phyloP scores from a whole-genome alignment of 2,329 filamentous ascomycete genomes.

The Cladophialophora exuberans region DNA sequence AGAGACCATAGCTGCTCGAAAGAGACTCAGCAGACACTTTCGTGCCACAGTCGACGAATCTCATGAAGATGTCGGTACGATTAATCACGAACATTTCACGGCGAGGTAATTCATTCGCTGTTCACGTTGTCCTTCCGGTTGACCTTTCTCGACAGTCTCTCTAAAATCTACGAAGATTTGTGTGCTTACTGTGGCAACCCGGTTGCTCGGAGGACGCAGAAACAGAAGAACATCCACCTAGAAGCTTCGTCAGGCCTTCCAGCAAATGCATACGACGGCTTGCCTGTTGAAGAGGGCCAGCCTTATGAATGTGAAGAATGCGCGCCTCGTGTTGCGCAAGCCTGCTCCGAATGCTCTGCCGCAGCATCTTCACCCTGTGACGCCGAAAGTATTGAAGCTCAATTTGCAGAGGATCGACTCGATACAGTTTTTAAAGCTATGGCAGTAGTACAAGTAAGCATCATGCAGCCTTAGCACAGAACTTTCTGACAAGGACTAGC shows the following conservation, averaged over 20 bases:
- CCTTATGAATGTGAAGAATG: neutral
- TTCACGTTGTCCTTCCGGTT: neutral
- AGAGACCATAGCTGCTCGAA: slow-evolving; percentile 35
- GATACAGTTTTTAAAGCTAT: slow-evolving; percentile 28
- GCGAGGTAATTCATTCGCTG: slow-evolving; percentile 28
- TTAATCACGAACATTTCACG: slow-evolving; percentile 38
- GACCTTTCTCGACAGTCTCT: slow-evolving; percentile 16
- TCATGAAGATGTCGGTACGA: slow-evolving; percentile 29
- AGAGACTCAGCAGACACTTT: slow-evolving; percentile 36
- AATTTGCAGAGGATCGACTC: slow-evolving; percentile 32
- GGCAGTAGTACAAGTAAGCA: slow-evolving; percentile 29
- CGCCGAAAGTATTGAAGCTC: slow-evolving; percentile 2
- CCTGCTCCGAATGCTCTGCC: no score
- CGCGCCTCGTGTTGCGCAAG: neutral
- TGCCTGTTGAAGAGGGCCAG: slow-evolving; percentile 18
- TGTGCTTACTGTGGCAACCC: slow-evolving; percentile 31
- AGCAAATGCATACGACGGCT: slow-evolving; percentile 26
- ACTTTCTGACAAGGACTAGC: slow-evolving; percentile 18
- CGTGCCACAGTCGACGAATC: slow-evolving; percentile 23
- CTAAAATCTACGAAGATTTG: slow-evolving; percentile 33
- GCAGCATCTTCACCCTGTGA: neutral
- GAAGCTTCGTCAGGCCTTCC: neutral
- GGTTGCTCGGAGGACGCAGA: slow-evolving; percentile 17
- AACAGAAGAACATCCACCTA: neutral
- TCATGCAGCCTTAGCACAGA: neutral